A percentile compares a stretch with the other conserved stretches of the same genome.
phyloP scores from a whole-genome alignment of 148 eudicot genomes.

The Camellia sinensis region DNA sequence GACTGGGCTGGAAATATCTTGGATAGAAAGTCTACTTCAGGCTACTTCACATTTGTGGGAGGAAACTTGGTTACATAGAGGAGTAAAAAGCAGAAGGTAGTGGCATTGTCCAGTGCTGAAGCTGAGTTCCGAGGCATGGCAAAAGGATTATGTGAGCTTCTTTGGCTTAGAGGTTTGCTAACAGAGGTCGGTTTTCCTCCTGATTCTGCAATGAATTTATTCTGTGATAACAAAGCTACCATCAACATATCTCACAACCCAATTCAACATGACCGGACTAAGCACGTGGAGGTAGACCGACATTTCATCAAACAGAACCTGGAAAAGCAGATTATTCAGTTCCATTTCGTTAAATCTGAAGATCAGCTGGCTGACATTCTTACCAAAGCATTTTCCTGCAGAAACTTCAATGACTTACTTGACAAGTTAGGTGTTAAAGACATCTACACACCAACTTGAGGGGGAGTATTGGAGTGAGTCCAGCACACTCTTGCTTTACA shows the following conservation, averaged over 20 bases:
- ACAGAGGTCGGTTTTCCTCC: background rate
- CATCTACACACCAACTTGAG: constrained; percentile 7
- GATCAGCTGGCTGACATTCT: constrained; percentile 5
- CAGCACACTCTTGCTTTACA: too few relatives aligned
- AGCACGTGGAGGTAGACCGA: background rate
- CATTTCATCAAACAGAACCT: constrained; percentile 6
- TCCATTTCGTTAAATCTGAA: constrained; percentile 8
- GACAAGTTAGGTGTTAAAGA: constrained; percentile 6
- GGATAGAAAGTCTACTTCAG: background rate
- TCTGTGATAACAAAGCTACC: background rate
- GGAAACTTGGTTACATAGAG: background rate
- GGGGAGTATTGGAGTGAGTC: background rate
- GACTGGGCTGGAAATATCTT: background rate
- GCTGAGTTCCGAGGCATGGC: constrained; percentile 11
- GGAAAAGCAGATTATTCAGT: background rate
- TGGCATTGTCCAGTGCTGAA: background rate
- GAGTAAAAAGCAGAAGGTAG: background rate
- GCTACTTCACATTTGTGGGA: background rate
- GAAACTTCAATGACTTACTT: constrained; percentile 3
- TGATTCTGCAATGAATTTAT: background rate
- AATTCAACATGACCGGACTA: constrained; percentile 2
- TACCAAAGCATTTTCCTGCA: background rate
- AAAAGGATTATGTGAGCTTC: background rate
- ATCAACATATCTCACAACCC: background rate
- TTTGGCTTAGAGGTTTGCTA: constrained; percentile 3